Base-by-base conservation (phyloP, 164 flowering plant species). In the Stephania cephalantha region DNA sequence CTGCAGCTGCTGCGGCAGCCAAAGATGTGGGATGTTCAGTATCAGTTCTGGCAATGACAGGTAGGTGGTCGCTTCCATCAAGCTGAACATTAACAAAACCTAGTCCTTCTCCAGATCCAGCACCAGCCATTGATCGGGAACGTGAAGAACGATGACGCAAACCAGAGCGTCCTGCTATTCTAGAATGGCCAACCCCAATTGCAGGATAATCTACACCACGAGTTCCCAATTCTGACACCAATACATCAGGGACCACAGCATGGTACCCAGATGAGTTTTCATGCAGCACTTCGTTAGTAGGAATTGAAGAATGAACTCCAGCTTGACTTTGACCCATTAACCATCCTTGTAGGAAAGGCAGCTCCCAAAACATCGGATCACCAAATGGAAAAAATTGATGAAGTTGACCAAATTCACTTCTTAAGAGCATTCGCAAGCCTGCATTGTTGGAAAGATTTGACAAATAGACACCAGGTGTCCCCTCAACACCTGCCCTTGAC, bases 291-390 rank as follows among this genome's bases (percentile, higher is more conserved):
- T 77, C 82, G 77, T 70, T 81, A 31, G 76, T 70, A 70, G 88
- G 83, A 72, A 76, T 84, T 69, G 75, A 75, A 5, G 84, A 71
- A 52, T 78, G 87, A 65, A 79, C 78, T 11, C 85, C 86, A 75
- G 94, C 91, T 83, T 91, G 97, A 80, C 89, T 89, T 78, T 92
- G 98, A 22, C 94, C 97, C 71, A 90, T 81, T 76, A 95, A 85
- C 97, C 97, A 95, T 55, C 98, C 98, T 76, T 95, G 97, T 84
- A 89, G 74, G 75, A 92, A 92, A 63, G 97, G 97, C 12, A 95
- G 78, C 75, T 95, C 97, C 98, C 97, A 94, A 73, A 74, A 81
- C 71, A 84, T 78, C 73, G 92, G 84, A 64, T 88, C 93, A n/a
- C 86, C 81, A 71, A 80, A 88, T 58, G 90, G 88, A 29, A 86